phyloP scores from a whole-genome alignment of 179 eudicot genomes.

The Silene noctiflora region DNA sequence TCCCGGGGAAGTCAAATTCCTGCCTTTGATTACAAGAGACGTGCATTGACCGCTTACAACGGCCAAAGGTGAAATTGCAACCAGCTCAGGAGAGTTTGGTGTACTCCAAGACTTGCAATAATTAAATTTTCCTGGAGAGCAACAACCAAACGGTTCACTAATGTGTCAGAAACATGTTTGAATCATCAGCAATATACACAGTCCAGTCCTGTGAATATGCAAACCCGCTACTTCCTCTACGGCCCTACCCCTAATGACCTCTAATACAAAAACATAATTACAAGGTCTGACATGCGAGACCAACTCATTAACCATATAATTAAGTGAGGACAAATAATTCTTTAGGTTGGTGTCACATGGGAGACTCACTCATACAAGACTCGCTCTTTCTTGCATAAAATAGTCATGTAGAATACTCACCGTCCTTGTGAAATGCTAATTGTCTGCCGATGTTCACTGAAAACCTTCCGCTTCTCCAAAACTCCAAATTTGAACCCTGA shows the following conservation, averaged over 20 bases:
- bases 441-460: slow-evolving; percentile 55
- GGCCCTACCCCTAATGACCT: background rate
- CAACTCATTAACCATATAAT: too few relatives aligned
- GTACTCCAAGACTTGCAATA: slow-evolving; percentile 60
- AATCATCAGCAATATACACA: background rate
- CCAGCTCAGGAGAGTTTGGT: slow-evolving; percentile 49
- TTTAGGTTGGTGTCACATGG: too few relatives aligned
- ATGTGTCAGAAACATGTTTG: background rate
- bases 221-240: too few relatives aligned
- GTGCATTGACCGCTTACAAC: slow-evolving; percentile 68
- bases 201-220: too few relatives aligned
- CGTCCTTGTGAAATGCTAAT: slow-evolving; percentile 58
- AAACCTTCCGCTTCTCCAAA: slow-evolving; percentile 76
- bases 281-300: too few relatives aligned
- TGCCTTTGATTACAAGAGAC: slow-evolving; percentile 53
- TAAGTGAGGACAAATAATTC: too few relatives aligned
- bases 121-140: slow-evolving; percentile 53
- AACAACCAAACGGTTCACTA: background rate
- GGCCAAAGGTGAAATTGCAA: slow-evolving; percentile 76
- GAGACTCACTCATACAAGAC: too few relatives aligned
- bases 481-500: slow-evolving; percentile 46
- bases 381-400: background rate
- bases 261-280: background rate
- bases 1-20: slow-evolving; percentile 52
- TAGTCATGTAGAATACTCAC: slow-evolving; percentile 29